Evolutionary conservation across 2,329 filamentous ascomycete species (phyloP), one percentile per base, ranked within the genome.

Genomic region (Penicillium sp.): DNA sequence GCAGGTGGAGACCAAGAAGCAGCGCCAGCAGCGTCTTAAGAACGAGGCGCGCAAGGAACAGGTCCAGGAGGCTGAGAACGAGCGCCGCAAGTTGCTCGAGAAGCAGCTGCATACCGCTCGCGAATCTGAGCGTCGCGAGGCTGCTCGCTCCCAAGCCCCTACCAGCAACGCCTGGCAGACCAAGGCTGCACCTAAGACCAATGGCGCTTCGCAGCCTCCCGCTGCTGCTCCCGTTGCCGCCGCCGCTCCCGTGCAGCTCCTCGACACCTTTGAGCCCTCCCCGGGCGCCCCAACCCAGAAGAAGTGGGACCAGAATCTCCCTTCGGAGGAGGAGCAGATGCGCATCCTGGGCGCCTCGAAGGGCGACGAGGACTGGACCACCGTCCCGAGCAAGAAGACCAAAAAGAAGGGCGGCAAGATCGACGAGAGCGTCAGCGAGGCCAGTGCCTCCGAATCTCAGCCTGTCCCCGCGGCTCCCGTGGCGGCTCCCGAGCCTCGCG

Each of bases 21-120:
- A 95, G 77, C 86, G 91, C 54, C 92, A 96, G 78, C 94, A 96
- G 76, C 84, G 87, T 61, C 85, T 88, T 77, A 96, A 96, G 84
- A 85, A 83, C 33, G 91, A 96, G 74, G 87, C 85, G 51, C 85
- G 85, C 65, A 94, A 90, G 79, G 78, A 80, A 27, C 80, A 83
- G 51, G 85, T 88, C 27, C 87, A 92, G 67, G 87, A 89, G 63
- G 84, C 87, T 0, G 92, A 96, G 75, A 83, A 85, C 67, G 81
- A 89, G 65, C 87, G 92, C 66, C 89, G 90, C 76, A 76, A 77
- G 33, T 79, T 89, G 54, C 79, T 89, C 64, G 91, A 96, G 77
- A 86, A 88, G 69, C 92, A 96, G 77, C 84, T 90, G 58, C 88
- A 91, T 56, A 81, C 82, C 54, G 91, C 91, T 50, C 85, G 92